Conservation (phyloP, 495 filamentous ascomycete genomes). For the Amphirosellinia nigrospora region DNA sequence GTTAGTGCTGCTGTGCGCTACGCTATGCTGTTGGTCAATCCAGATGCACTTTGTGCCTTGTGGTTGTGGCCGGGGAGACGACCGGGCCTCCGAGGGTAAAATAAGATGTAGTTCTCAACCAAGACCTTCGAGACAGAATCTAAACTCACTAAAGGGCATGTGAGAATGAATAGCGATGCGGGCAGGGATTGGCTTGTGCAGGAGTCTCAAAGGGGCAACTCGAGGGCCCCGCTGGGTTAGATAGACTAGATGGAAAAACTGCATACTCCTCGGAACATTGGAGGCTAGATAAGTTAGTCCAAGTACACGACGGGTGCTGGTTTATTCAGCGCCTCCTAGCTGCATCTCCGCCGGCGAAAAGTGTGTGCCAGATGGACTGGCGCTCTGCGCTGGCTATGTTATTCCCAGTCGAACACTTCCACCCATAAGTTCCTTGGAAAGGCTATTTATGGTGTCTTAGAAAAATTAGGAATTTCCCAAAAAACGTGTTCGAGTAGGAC, state of each 20-base stretch:
- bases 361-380: neutral
- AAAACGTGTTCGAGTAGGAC: constrained; percentile 20
- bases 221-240: constrained; percentile 7
- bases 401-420: constrained; percentile 6
- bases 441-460: neutral
- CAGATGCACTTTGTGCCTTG: constrained; percentile 31
- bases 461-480: constrained; percentile 18
- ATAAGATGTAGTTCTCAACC: constrained; percentile 4
- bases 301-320: neutral
- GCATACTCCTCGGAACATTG: constrained; percentile 16
- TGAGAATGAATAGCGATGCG: constrained; percentile 18
- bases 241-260: neutral
- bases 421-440: neutral
- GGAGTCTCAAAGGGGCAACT: constrained; percentile 21
- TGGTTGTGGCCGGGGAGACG: constrained; percentile 27
- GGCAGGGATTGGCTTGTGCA: constrained; percentile 21
- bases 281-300: constrained; percentile 11
- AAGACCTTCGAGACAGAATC: neutral
- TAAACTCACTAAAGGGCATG: constrained; percentile 9
- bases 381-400: neutral
- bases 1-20: constrained; percentile 31
- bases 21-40: constrained; percentile 18
- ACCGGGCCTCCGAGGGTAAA: constrained; percentile 30
- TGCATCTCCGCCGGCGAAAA: neutral
- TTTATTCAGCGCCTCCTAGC: neutral